Conservation (phyloP, 2,329 filamentous ascomycete species). For the Cylindrodendrum hubeiense region DNA sequence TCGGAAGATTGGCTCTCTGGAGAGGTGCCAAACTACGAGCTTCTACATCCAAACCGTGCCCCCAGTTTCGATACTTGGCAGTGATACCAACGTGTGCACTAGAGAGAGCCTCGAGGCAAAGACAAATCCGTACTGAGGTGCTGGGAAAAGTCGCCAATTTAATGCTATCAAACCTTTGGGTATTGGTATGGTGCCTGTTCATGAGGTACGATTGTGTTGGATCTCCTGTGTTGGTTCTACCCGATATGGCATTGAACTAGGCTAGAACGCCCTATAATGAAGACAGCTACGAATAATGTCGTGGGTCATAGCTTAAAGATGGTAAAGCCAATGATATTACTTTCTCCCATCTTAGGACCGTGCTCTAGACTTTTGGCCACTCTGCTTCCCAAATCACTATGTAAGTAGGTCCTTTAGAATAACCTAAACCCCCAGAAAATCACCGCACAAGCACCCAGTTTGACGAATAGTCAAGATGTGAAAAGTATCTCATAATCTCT, state of each 20-base stretch:
- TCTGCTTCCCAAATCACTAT: conserved; percentile 3
- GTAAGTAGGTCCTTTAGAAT: background rate
- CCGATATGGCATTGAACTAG: no score
- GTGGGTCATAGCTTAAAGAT: background rate
- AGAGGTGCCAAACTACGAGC: conserved; percentile 4
- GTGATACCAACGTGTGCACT: no score
- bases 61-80: background rate
- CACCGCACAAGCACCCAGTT: background rate
- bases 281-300: background rate
- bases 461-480: conserved; percentile 5
- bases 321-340: background rate
- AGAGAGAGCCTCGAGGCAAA: no score
- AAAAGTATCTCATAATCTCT: conserved; percentile 23
- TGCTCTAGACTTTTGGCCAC: background rate
- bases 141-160: no score
- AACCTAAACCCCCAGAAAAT: background rate
- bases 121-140: no score
- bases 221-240: no score
- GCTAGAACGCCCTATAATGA: background rate
- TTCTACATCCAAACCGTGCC: conserved; percentile 11
- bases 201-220: no score
- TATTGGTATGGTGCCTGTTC: no score
- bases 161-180: no score
- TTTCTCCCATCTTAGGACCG: background rate
- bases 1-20: conserved; percentile 12